Evolutionary conservation across 2,329 filamentous ascomycete species (phyloP), one percentile per base, ranked within the genome.

Genomic region (Emericellopsis atlantica): DNA sequence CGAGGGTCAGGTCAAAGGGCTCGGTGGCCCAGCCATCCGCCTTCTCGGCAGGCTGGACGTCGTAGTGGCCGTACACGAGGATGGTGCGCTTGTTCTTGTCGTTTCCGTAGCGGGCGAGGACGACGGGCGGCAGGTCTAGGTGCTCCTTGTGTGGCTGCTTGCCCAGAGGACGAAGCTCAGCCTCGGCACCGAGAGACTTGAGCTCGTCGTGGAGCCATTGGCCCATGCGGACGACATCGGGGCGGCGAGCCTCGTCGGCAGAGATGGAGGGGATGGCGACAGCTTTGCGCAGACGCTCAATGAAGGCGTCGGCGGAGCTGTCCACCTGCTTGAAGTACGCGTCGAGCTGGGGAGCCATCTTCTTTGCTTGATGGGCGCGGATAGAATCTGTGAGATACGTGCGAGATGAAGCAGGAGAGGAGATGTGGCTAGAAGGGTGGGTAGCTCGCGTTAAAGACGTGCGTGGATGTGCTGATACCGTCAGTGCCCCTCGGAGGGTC

Each of bases 181-280:
- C 89, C 49, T 82, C 74, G 48, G 89, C 92, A 45, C 92, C 92
- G 22, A 98, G 77, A 16, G 70, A 67, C 63, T 81, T 81, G 51
- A 98, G 79, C 69, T 96, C 85, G 40, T 72, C 69, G 48, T 81
- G 86, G 47, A 98, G 82, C 61, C 82, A 98, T 54, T 95, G 74
- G 53, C 86, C 92, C 92, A 98, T 98, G 69, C 82, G 86, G 56
- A 98, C 79, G 47, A 98, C 92, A 72, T 98, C 89, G 42, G 81
- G 81, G 45, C 92, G 81, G 56, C 86, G 81, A 51, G 83, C 81
- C 56, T 92, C 87, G 47, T 95, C 89, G 37, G 90, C 85, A 29
- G 90, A 96, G 59, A 98, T 75, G 47, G 92, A 98, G 16, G 92
- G 92, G 54, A 98, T 98, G 40, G 89, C 90, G 45, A 98, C 92